Percentiles rank a stretch among this genome's conserved stretches.
Evolutionary conservation across 768 basidiomycete species (phyloP).

Genomic region (Suillus discolor): DNA sequence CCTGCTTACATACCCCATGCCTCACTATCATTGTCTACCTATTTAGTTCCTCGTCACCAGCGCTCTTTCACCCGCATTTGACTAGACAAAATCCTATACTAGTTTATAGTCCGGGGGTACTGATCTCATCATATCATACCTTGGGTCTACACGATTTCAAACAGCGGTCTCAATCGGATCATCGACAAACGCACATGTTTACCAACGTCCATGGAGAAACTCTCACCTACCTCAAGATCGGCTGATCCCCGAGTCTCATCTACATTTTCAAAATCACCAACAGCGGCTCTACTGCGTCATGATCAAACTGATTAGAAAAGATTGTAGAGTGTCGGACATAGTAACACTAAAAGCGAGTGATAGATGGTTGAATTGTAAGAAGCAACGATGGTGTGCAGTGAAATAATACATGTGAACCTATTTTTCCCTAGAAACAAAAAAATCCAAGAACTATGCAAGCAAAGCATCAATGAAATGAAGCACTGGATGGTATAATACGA

Average conservation of each 20-base stretch:
- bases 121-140: too few species aligned
- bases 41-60: not conserved
- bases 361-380: slow-evolving; percentile 22
- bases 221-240: not conserved
- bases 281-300: slow-evolving; percentile 11
- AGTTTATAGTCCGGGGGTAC: not conserved
- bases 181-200: not conserved
- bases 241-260: not conserved
- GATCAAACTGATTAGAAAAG: slow-evolving; percentile 30
- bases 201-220: not conserved
- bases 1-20: slow-evolving; percentile 23
- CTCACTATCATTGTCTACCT: not conserved
- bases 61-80: too few species aligned
- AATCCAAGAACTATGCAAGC: slow-evolving; percentile 20
- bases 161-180: slow-evolving; percentile 4
- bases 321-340: slow-evolving; percentile 31
- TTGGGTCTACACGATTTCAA: not conserved
- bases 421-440: slow-evolving; percentile 21
- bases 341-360: slow-evolving; percentile 29
- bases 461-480: slow-evolving; percentile 15
- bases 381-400: slow-evolving; percentile 28
- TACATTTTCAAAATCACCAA: slow-evolving; percentile 2
- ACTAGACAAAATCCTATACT: too few species aligned
- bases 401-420: slow-evolving; percentile 37
- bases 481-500: slow-evolving; percentile 14